Conservation (phyloP, 495 filamentous ascomycete genomes). For the Hypoxylon subgilvum region DNA sequence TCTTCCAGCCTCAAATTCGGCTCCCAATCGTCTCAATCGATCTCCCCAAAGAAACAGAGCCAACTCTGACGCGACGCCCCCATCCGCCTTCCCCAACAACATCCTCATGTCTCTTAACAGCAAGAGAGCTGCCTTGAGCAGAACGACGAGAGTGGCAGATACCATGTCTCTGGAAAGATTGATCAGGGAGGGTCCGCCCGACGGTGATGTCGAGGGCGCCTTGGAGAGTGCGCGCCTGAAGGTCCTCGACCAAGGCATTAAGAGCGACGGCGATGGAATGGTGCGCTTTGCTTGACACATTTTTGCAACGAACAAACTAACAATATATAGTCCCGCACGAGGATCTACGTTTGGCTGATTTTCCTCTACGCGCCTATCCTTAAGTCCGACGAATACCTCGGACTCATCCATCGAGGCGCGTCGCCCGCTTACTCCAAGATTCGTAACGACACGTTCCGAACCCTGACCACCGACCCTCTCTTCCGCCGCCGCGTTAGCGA, state of each 20-base stretch:
- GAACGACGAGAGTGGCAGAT: conserved; percentile 60
- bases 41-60: conserved; percentile 68
- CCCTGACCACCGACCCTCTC: conserved; percentile 89
- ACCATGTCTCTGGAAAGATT: conserved; percentile 69
- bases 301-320: conserved; percentile 5
- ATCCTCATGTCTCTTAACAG: conserved; percentile 41
- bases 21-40: conserved; percentile 46
- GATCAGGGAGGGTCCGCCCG: conserved; percentile 73
- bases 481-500: conserved; percentile 95
- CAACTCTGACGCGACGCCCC: conserved; percentile 71
- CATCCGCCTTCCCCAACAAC: conserved; percentile 28
- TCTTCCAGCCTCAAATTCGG: conserved; percentile 35
- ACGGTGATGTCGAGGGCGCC: conserved; percentile 67
- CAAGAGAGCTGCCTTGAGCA: conserved; percentile 60
- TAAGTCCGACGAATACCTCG: conserved; percentile 83
- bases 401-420: conserved; percentile 87
- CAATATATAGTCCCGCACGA: conserved; percentile 75
- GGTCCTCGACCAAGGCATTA: conserved; percentile 78
- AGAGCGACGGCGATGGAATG: conserved; percentile 89
- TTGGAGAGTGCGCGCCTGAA: conserved; percentile 77
- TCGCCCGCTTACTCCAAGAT: conserved; percentile 97
- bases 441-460: conserved; percentile 96
- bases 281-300: conserved; percentile 52
- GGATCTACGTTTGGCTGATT: conserved; percentile 95
- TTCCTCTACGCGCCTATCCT: conserved; percentile 85